Percentiles rank a stretch among this genome's conserved stretches.
phyloP scores from a whole-genome alignment of 306 rosid species.

The Coriaria nepalensis region DNA sequence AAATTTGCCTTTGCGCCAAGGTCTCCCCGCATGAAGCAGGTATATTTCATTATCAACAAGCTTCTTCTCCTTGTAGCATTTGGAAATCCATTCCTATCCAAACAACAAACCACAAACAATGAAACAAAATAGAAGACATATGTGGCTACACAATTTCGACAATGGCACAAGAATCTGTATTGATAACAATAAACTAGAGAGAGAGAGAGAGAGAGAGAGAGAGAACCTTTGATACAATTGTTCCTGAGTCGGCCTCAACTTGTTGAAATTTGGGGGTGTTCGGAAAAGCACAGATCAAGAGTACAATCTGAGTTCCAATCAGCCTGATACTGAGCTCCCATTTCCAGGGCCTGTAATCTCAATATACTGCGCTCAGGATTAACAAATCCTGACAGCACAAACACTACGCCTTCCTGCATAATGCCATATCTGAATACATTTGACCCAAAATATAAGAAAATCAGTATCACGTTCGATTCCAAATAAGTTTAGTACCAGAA shows the following conservation, averaged over 20 bases:
- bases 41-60: constrained; percentile 69
- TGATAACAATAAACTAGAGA: not conserved
- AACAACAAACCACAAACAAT: constrained; percentile 5
- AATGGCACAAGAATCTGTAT: constrained; percentile 1
- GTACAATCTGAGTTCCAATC: constrained; percentile 84
- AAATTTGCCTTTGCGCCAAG: constrained; percentile 63
- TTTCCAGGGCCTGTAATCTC: constrained; percentile 79
- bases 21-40: constrained; percentile 73
- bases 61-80: constrained; percentile 62
- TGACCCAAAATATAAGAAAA: not conserved
- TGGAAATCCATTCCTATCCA: constrained; percentile 70
- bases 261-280: constrained; percentile 86
- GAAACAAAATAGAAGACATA: constrained; percentile 1
- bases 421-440: constrained; percentile 2
- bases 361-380: constrained; percentile 79
- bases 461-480: not conserved
- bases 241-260: constrained; percentile 82
- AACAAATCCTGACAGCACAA: constrained; percentile 84
- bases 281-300: constrained; percentile 76
- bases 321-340: constrained; percentile 84
- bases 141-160: not conserved
- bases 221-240: constrained; percentile 73
- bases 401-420: constrained; percentile 83
- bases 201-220: constrained; percentile 5
- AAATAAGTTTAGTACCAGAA: constrained; percentile 37